Percentiles rank a stretch among this genome's conserved stretches.
phyloP scores from a whole-genome alignment of 352 stramenopile species.

The Globisporangium ultimum region DNA sequence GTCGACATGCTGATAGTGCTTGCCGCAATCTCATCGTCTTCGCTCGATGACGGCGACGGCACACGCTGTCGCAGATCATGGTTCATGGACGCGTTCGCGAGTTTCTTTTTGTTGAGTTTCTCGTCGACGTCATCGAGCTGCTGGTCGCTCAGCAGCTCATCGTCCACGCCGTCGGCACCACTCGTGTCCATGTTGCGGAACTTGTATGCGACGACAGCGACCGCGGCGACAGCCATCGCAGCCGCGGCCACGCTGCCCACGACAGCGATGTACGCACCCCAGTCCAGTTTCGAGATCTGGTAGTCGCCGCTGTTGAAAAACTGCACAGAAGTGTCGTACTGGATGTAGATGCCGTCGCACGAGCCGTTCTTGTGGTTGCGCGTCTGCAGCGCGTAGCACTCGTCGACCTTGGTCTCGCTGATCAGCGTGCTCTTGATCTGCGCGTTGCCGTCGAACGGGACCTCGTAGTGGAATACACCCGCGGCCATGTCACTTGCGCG shows the following conservation, averaged over 20 bases:
- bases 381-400: slow-evolving; percentile 72
- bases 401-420: slow-evolving; percentile 37
- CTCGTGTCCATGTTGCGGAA: slow-evolving; percentile 26
- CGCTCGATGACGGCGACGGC: slow-evolving; percentile 16
- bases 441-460: slow-evolving; percentile 20
- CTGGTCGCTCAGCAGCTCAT: slow-evolving; percentile 27
- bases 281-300: slow-evolving; percentile 51
- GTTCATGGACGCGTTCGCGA: not conserved
- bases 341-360: slow-evolving; percentile 67
- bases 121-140: slow-evolving; percentile 17
- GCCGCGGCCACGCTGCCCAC: slow-evolving; percentile 58
- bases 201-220: slow-evolving; percentile 51
- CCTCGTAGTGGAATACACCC: slow-evolving; percentile 64
- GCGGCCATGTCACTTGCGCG: slow-evolving; percentile 53
- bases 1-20: not conserved
- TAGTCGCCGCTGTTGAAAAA: slow-evolving; percentile 56
- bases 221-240: slow-evolving; percentile 33
- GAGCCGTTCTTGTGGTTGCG: slow-evolving; percentile 53
- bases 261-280: slow-evolving; percentile 47
- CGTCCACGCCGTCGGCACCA: slow-evolving; percentile 23
- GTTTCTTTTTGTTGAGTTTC: slow-evolving; percentile 6
- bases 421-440: slow-evolving; percentile 21
- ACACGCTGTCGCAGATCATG: slow-evolving; percentile 20
- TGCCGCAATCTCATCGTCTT: slow-evolving; percentile 6
- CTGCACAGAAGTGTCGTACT: slow-evolving; percentile 58